Base-by-base conservation (phyloP, 768 basidiomycete genomes). In the Rhizopogon vesiculosus region DNA sequence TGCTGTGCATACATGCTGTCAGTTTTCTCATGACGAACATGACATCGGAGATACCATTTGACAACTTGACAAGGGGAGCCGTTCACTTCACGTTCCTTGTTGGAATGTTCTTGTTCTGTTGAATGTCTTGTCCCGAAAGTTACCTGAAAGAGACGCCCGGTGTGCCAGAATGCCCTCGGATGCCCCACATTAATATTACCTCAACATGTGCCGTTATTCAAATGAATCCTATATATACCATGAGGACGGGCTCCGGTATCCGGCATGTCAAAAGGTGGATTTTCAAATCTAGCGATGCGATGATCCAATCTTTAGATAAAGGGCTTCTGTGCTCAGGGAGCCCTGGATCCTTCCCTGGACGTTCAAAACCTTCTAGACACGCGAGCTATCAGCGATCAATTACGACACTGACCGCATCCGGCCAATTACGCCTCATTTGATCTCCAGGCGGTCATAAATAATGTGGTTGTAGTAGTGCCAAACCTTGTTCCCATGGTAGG, bases 21-120 rank as follows among this genome's bases (percentile, higher is more conserved):
- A 13, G 12, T 22, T 31, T 52, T 59, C 46, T 29, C 19, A 25
- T 42, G 51, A 33, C 38, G 38, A 22, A 45, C 41, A 33, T 18
- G 39, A 42, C 38, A 29, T 29, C 28, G 49, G 56, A 25, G 42
- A 35, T 41, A 41, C 8, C 5, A 33, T 33, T 38, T 57, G 53
- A 55, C 62, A 42, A 45, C 57, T 46, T 45, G 51, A 45, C 18
- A 53, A 45, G 18, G 46, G 46, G 9, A 16, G 29, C 29, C 8
- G 60, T 53, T 50, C 52, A 58, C 54, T 25, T 5, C 18, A 18
- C 18, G 12, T 42, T 22, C 42, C 19, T 42, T 41, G 40, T 41
- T 2, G 35, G 35, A 38, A n/a, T n/a, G 8, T 3, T 8, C 40
- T 16, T 41, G 41, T 41, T 41, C n/a, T 22, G 10, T 42, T 5